Base-by-base conservation (phyloP, 176 grass and related monocot genomes). In the Phragmites australis region DNA sequence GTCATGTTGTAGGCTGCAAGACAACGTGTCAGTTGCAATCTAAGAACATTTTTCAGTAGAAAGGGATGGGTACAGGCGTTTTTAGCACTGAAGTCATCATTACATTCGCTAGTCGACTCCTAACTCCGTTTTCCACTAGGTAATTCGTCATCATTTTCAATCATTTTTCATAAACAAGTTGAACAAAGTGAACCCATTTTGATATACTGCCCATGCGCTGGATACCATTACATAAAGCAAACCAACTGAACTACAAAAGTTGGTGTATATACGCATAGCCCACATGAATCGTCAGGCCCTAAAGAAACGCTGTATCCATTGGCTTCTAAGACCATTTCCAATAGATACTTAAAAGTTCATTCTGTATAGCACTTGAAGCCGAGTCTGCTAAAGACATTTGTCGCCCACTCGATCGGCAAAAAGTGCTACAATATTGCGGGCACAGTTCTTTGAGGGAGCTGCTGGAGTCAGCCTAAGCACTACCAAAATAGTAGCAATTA, bases 221-320 rank as follows among this genome's bases (percentile, higher is more conserved):
- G 87, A 84, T 69, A 64, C 77, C 87, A 89, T 89, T 76, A 68
- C 12, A 6, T 10, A 89, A 89, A 84, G 82, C 76, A 68, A 65
- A 58, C 25, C 68, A 53, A 80, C 68, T 53, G 50, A 55, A 68
- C 62, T 43, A 8, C 13, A 47, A 67, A 63, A 60, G 54, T 15
- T 52, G 34, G 75, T 17, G 50, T 47, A n/a, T 65, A 44, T n/a
- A 75, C 29, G 8, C 39, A 31, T 54, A 26, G 26, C 9, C 18
- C 18, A 68, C 42, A 62, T 16, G 39, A 47, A 34, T 68, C 58
- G 18, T 7, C 81, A 61, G 23, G 5, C 42, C 42, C 19, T 14
- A 65, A 75, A 65, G 78, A 18, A 53, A 9, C 6, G 13, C 23
- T 32, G 34, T 15, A 9, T 60, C 4, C 31, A 45, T 40, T 46